These are phyloP conservation scores for Phylloporus sp. DNA, from an alignment of 768 basidiomycete genomes.

Conservation along the genomic window DNA sequence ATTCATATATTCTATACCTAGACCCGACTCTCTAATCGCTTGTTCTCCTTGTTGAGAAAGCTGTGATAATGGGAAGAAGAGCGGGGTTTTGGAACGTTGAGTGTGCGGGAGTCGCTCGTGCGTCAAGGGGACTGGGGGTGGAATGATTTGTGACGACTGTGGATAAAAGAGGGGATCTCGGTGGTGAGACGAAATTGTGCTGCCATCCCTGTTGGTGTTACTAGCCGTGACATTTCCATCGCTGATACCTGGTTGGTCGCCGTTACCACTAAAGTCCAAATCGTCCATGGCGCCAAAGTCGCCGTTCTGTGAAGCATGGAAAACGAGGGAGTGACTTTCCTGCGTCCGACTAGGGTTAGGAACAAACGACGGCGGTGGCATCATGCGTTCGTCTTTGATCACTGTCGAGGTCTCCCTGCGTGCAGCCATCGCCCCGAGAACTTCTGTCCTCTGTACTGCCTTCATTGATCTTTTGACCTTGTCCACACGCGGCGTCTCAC, in stretches of 20 bases:
- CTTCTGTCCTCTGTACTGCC: conserved; percentile 31
- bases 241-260: background rate
- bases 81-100: conserved; percentile 18
- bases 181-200: background rate
- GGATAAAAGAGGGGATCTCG: conserved; percentile 24
- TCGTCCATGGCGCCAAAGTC: conserved; percentile 16
- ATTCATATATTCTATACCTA: conserved; percentile 65
- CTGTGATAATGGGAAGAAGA: conserved; percentile 54
- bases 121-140: conserved; percentile 3
- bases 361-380: conserved; percentile 36
- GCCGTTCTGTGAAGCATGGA: conserved; percentile 13
- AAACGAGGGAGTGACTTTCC: conserved; percentile 7
- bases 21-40: conserved; percentile 52
- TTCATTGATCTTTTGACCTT: conserved; percentile 40
- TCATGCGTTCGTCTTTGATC: conserved; percentile 28
- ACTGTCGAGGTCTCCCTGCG: conserved; percentile 14
- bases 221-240: conserved; percentile 1
- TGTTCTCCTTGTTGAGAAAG: conserved; percentile 52
- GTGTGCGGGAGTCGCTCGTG: conserved; percentile 3
- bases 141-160: conserved; percentile 18
- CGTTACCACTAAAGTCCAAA: background rate
- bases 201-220: conserved; percentile 3
- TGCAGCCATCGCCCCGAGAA: conserved; percentile 6
- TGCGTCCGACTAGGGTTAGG: conserved; percentile 15
- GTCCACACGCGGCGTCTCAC: conserved; percentile 41